phyloP scores from a whole-genome alignment of 306 rosid genomes.

The Parietaria judaica region DNA sequence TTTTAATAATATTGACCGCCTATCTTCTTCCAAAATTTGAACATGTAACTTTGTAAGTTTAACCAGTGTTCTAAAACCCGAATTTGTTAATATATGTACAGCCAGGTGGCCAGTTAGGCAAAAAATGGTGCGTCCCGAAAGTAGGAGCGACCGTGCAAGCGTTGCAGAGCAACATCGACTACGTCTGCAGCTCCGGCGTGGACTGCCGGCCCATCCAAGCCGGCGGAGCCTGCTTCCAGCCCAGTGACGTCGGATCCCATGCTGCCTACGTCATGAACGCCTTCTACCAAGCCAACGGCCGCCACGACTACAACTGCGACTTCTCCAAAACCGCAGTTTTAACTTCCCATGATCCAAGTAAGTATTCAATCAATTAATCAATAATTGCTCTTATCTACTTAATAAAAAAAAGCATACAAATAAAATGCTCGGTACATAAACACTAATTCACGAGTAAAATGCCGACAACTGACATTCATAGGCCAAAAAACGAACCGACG shows the following conservation, averaged over 20 bases:
- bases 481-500: too few species aligned
- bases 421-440: too few species aligned
- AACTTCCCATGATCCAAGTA: conserved; percentile 47
- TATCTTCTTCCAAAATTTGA: too few species aligned
- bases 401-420: too few species aligned
- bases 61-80: too few species aligned
- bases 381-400: too few species aligned
- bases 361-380: background rate
- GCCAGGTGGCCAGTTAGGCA: conserved; percentile 12
- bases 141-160: conserved; percentile 31
- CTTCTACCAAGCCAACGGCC: conserved; percentile 51
- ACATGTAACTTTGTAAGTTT: too few species aligned
- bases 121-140: conserved; percentile 65
- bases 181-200: conserved; percentile 47
- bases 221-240: conserved; percentile 52
- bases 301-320: conserved; percentile 51
- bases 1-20: too few species aligned
- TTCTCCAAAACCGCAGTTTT: conserved; percentile 43
- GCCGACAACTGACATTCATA: too few species aligned
- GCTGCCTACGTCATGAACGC: conserved; percentile 78
- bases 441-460: too few species aligned
- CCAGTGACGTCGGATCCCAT: conserved; percentile 30
- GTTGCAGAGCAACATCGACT: conserved; percentile 55
- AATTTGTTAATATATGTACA: background rate
- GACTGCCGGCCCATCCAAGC: conserved; percentile 59